phyloP scores from a whole-genome alignment of 805 yeast species.

The Dipodascus albidus region DNA sequence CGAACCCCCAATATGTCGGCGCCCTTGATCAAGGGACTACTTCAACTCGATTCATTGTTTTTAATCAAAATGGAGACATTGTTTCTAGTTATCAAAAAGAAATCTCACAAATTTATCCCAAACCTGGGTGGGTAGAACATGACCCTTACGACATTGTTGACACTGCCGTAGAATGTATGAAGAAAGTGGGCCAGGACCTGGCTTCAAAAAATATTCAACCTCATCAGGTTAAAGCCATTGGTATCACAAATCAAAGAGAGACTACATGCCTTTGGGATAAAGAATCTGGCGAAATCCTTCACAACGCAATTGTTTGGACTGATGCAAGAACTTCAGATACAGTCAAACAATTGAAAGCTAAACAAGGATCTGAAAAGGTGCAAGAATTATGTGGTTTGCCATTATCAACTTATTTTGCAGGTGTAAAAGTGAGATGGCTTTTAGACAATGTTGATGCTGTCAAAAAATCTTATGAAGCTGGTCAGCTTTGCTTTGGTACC shows the following conservation, averaged over 20 bases:
- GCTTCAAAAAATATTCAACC: slow-evolving; percentile 20
- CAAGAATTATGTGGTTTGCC: slow-evolving; percentile 72
- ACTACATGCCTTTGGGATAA: slow-evolving; percentile 80
- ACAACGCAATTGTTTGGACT: slow-evolving; percentile 92
- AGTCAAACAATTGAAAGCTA: slow-evolving; percentile 49
- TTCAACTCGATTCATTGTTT: slow-evolving; percentile 78
- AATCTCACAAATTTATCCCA: slow-evolving; percentile 39
- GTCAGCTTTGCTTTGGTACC: slow-evolving; percentile 84
- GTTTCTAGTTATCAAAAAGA: slow-evolving; percentile 85
- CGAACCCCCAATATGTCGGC: slow-evolving; percentile 38
- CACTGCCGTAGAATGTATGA: slow-evolving; percentile 67
- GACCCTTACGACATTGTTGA: slow-evolving; percentile 74
- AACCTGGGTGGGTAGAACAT: slow-evolving; percentile 75
- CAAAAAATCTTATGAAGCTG: slow-evolving; percentile 55
- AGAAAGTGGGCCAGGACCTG: slow-evolving; percentile 25
- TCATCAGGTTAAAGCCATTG: slow-evolving; percentile 53
- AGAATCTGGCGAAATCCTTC: slow-evolving; percentile 68
- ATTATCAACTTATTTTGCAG: slow-evolving; percentile 82
- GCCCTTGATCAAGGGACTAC: slow-evolving; percentile 87
- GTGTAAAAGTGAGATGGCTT: slow-evolving; percentile 82
- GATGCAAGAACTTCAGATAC: slow-evolving; percentile 77
- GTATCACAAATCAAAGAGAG: slow-evolving; percentile 94
- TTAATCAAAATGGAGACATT: slow-evolving; percentile 61
- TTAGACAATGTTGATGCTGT: slow-evolving; percentile 65
- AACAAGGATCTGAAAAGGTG: slow-evolving; percentile 45